Conservation (phyloP, 805 yeast species). For the Ogataea dorogensis region DNA sequence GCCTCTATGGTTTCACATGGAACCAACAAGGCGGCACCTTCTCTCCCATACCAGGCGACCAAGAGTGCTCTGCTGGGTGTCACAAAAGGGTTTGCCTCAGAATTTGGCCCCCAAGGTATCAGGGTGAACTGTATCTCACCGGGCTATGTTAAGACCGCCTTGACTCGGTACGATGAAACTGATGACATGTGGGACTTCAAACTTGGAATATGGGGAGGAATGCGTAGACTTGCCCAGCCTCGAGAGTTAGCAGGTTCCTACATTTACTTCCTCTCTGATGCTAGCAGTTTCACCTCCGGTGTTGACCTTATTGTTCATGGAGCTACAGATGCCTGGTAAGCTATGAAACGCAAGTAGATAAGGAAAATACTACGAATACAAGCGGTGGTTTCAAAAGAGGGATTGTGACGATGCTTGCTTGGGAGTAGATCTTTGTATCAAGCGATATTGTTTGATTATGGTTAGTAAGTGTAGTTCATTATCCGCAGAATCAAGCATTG, state of each 20-base stretch:
- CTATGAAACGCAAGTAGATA: too few relatives aligned
- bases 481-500: too few relatives aligned
- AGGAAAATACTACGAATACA: too few relatives aligned
- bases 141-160: conserved; percentile 47
- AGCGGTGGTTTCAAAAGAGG: too few relatives aligned
- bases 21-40: conserved; percentile 49
- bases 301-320: conserved; percentile 48
- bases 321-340: conserved; percentile 13
- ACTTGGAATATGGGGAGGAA: conserved; percentile 30
- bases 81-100: conserved; percentile 43
- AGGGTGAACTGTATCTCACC: conserved; percentile 49
- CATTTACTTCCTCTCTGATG: conserved; percentile 50
- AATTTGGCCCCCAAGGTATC: conserved; percentile 49
- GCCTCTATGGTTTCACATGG: conserved; percentile 53
- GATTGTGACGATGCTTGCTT: too few relatives aligned
- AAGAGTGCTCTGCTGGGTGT: conserved; percentile 46
- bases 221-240: conserved; percentile 43
- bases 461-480: too few relatives aligned
- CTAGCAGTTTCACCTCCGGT: conserved; percentile 47
- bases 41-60: conserved; percentile 46
- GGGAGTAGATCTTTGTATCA: too few relatives aligned
- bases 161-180: conserved; percentile 28
- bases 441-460: too few relatives aligned
- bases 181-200: conserved; percentile 42
- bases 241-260: conserved; percentile 49